Percentiles rank a stretch among this genome's conserved stretches.
phyloP scores from a whole-genome alignment of 768 basidiomycete species.

The Mycena maculata region DNA sequence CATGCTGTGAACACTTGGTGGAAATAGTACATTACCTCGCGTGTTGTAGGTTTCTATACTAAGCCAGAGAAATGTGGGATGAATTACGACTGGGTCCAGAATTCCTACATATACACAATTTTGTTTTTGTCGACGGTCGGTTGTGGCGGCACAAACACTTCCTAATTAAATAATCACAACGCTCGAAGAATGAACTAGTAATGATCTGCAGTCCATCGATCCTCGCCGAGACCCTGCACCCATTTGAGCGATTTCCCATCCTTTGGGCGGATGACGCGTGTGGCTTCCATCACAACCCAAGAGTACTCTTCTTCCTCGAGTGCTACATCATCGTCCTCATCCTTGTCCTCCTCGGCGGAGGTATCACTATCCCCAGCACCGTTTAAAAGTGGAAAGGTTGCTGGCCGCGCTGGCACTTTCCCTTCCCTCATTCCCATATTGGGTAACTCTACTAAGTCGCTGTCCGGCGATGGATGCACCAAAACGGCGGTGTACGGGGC shows the following conservation, averaged over 20 bases:
- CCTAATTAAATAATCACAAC: constrained; percentile 8
- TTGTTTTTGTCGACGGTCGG: too few species aligned
- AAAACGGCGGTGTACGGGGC: constrained; percentile 15
- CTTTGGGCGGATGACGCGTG: background rate
- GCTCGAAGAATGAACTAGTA: constrained; percentile 23
- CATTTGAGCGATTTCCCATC: constrained; percentile 2
- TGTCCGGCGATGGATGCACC: constrained; percentile 14
- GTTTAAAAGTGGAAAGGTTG: background rate
- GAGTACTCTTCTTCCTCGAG: constrained; percentile 4
- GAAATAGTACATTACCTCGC: too few species aligned
- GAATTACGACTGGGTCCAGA: too few species aligned
- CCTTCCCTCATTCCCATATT: constrained; percentile 4
- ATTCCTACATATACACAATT: too few species aligned
- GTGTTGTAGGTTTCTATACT: too few species aligned
- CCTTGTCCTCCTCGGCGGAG: background rate
- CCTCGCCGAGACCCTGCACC: constrained; percentile 15
- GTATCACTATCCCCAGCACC: background rate
- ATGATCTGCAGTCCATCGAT: constrained; percentile 26
- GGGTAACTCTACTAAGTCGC: constrained; percentile 17
- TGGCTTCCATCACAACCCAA: constrained; percentile 21
- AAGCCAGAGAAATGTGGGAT: too few species aligned
- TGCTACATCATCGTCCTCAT: too few species aligned
- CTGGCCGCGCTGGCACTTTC: background rate
- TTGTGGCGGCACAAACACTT: too few species aligned
- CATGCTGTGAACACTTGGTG: too few species aligned